Evolutionary conservation across 768 basidiomycete species (phyloP), one percentile per base, ranked within the genome.

Genomic region (Leucocoprinus sp.): DNA sequence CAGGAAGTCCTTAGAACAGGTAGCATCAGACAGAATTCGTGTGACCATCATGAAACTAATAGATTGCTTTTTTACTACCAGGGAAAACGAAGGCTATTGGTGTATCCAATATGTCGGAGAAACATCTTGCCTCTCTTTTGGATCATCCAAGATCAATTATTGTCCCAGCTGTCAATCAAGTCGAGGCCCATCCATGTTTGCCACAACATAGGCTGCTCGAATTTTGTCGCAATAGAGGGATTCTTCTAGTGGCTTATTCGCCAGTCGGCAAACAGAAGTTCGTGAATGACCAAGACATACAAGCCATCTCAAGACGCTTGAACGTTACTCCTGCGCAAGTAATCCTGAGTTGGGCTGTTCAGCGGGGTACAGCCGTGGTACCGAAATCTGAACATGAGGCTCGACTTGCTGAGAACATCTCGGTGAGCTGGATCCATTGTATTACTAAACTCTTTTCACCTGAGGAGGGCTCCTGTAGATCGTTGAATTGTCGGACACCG

Each of bases 321-420:
- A 21, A 34, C 12, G 17, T 42, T 5, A 36, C 24, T 19, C 18
- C 62, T 1, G 72, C 72, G 1, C 75, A 78, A 52, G 65, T 77
- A 6, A 57, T 75, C 2, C 65, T 81, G n/a, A 68, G 74, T 49
- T 82, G 79, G 80, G 70, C 66, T 9, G 71, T 75, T 5, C 68
- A 76, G 56, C 64, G 73, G 5, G 73, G 72, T 9, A 69, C 74
- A 8, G 64, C 66, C 8, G 72, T 78, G 15, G 71, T 80, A 26
- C 75, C 80, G 19, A 80, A 82, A 64, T 59, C 67, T 40, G 65
- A 62, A 53, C 62, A 68, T 42, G 55, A 57, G 22, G 61, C 57
- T 24, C 63, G 76, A 7, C 58, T 78, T 50, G 61, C 54, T 37
- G 54, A 68, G 42, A 81, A 81, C 57, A 54, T 68, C 26, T 54